Evolutionary conservation across 148 eudicot genomes (phyloP), one percentile per base, ranked within the genome.

Genomic region (Rhododendron griersonianum): DNA sequence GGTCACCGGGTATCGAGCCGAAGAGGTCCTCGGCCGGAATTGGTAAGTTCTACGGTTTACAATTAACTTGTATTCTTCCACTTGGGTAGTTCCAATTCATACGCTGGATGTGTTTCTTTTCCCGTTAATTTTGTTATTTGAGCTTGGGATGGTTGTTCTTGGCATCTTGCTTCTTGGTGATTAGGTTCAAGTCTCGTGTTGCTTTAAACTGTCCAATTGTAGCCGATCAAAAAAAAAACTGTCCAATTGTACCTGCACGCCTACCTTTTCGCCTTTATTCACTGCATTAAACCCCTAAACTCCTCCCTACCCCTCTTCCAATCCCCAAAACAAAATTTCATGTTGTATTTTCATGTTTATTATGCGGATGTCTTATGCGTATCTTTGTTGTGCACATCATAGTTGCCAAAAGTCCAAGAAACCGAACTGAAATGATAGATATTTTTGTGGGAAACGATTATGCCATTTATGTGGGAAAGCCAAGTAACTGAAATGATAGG

Each of bases 1-100:
- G 90, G 91, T 93, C 74, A 93, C 98, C n/a, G 98, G 99, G 0
- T 96, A 95, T 87, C 90, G 93, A 0, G 99, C 98, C 53, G 99
- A 95, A 85, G 99, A 96, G 77, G 96, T 96, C 57, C 98, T 96
- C 47, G 99, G 99, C 51, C 94, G 98, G 25, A 96, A 96, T 71
- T 95, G 99, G 99, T 96, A 76, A 84, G 90, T 86, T 16, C 23
- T 78, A 30, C 50, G 51, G 7, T 71, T 71, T 71, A 30, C 37
- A 71, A 71, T 71, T 33, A 15, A 71, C 76, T 13, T 30, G 19
- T 5, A 30, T 71, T 30, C 18, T 33, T 33, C 76, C 18, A 4
- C 76, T 14, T 33, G 76, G 39, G 3, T 33, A 5, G 76, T 33
- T 16, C 61, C n/a, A 41, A 10, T 57, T 81, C 25, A 57, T 57